Evolutionary conservation across 2,329 filamentous ascomycete genomes (phyloP).

Genomic region (Helminthosporium solani): DNA sequence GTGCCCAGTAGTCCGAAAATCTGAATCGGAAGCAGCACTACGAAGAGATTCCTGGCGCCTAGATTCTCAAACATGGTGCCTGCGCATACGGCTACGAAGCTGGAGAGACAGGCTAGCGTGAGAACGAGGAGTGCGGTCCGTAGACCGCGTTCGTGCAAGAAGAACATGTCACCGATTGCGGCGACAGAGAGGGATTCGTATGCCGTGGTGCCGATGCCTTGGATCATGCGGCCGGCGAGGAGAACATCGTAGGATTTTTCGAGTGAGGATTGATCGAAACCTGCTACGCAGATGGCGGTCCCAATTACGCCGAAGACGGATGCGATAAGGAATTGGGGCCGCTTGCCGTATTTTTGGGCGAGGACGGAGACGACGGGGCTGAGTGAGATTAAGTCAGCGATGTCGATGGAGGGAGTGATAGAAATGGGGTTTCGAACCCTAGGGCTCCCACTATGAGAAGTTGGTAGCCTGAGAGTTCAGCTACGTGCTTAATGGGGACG

Average conservation of each 20-base stretch:
- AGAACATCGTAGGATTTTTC: conserved; percentile 31
- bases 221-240: conserved; percentile 35
- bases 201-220: conserved; percentile 36
- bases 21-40: conserved; percentile 32
- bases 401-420: background rate
- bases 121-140: conserved; percentile 34
- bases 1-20: conserved; percentile 22
- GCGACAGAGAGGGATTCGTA: conserved; percentile 38
- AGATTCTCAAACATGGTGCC: conserved; percentile 29
- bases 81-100: conserved; percentile 31
- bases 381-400: background rate
- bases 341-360: conserved; percentile 39
- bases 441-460: conserved; percentile 25
- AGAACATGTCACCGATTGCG: conserved; percentile 38
- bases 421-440: conserved; percentile 11
- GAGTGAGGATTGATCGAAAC: conserved; percentile 18
- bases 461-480: conserved; percentile 26
- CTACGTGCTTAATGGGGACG: conserved; percentile 26
- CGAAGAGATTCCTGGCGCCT: conserved; percentile 32
- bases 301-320: conserved; percentile 34
- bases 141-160: conserved; percentile 33
- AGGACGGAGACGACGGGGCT: conserved; percentile 35
- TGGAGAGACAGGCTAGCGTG: conserved; percentile 32
- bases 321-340: conserved; percentile 38
- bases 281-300: conserved; percentile 33